Conservation (phyloP, 371 early-diverging fungal species). For the Lichtheimia hyalospora region DNA sequence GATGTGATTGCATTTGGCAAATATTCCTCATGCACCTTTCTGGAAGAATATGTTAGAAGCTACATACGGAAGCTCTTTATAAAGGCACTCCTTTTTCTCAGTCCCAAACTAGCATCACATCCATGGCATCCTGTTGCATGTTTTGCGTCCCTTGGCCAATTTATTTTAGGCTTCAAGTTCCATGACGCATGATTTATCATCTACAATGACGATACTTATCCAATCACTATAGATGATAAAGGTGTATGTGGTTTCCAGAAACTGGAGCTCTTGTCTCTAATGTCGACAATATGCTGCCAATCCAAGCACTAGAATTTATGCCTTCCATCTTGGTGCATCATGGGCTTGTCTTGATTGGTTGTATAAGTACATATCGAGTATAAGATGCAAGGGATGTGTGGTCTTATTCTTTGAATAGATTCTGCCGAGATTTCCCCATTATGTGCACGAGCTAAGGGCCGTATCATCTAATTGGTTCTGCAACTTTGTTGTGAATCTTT, state of each 20-base stretch:
- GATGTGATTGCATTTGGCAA: too few relatives aligned
- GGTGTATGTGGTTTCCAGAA: too few relatives aligned
- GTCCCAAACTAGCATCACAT: background rate
- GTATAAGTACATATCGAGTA: conserved; percentile 20
- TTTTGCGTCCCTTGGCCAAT: conserved; percentile 42
- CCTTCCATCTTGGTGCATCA: conserved; percentile 32
- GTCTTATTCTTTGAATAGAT: conserved; percentile 16
- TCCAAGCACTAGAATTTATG: too few relatives aligned
- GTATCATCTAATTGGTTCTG: conserved; percentile 64
- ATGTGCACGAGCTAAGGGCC: conserved; percentile 42
- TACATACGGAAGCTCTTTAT: conserved; percentile 1
- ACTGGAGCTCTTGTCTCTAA: too few relatives aligned
- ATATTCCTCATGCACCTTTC: too few relatives aligned
- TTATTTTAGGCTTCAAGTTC: conserved; percentile 46
- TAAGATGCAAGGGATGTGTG: background rate
- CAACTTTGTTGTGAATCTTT: conserved; percentile 44
- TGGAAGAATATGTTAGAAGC: background rate
- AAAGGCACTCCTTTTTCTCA: background rate
- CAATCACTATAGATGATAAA: conserved; percentile 42
- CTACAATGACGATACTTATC: too few relatives aligned
- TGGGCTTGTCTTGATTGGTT: conserved; percentile 45
- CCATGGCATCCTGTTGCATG: conserved; percentile 23
- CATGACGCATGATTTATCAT: background rate
- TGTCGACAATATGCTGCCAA: too few relatives aligned
- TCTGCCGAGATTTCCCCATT: conserved; percentile 63